phyloP scores from a whole-genome alignment of 2,329 filamentous ascomycete species.

The Aspergillus ochraceus region DNA sequence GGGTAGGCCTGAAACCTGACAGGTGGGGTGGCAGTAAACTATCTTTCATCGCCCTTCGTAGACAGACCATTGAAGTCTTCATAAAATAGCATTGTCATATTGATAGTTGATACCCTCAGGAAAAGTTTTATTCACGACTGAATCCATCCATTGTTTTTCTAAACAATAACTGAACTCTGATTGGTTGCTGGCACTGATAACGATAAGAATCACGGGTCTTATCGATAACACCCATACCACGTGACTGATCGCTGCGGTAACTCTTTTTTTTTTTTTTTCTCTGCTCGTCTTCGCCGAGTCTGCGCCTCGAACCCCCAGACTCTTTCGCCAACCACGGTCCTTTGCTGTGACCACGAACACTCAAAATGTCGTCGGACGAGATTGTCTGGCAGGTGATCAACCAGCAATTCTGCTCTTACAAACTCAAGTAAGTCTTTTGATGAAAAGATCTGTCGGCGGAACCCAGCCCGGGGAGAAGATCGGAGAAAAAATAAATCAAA shows the following conservation, averaged over 20 bases:
- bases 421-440: constrained; percentile 68
- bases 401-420: constrained; percentile 92
- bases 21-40: not conserved
- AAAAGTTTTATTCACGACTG: not conserved
- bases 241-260: constrained; percentile 26
- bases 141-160: not conserved
- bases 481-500: not conserved
- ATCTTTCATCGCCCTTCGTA: not conserved
- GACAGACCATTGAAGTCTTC: not conserved
- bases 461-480: not conserved
- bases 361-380: constrained; percentile 82
- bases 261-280: constrained; percentile 32
- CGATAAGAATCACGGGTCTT: constrained; percentile 9
- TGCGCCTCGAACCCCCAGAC: not conserved
- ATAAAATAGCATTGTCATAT: not conserved
- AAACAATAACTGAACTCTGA: not conserved
- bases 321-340: not conserved
- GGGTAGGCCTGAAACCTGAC: constrained; percentile 14
- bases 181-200: not conserved
- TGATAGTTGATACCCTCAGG: not conserved
- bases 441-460: constrained; percentile 1
- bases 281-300: not conserved
- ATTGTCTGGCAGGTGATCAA: constrained; percentile 98
- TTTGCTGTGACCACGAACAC: not conserved
- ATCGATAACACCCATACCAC: constrained; percentile 33